A percentile compares a stretch with the other conserved stretches of the same genome.
phyloP scores from a whole-genome alignment of 1,139 yeast species.

The Sporopachydermia cereana region DNA sequence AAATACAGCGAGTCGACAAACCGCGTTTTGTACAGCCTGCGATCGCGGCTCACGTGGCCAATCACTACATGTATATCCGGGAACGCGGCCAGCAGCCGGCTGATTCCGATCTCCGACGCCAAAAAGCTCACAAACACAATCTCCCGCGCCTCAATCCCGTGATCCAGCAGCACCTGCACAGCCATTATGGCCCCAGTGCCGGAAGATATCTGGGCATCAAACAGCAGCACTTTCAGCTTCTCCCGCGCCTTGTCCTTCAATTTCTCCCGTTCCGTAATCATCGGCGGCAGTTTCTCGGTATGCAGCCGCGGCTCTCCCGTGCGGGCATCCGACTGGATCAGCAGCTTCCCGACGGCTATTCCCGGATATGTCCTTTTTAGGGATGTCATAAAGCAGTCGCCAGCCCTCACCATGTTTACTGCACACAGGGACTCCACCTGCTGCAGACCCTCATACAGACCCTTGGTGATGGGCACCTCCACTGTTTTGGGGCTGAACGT shows the following conservation, averaged over 20 bases:
- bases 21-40: conserved; percentile 48
- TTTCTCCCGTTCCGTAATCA: conserved; percentile 16
- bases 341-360: conserved; percentile 64
- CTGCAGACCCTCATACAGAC: conserved; percentile 29
- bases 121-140: conserved; percentile 61
- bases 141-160: conserved; percentile 50
- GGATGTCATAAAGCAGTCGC: conserved; percentile 82
- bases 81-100: conserved; percentile 65
- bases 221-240: conserved; percentile 43
- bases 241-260: conserved; percentile 9
- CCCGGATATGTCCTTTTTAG: conserved; percentile 67
- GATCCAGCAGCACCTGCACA: conserved; percentile 74
- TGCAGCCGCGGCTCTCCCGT: conserved; percentile 95
- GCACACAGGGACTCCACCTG: conserved; percentile 47
- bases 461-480: conserved; percentile 33
- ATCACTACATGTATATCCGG: conserved; percentile 55
- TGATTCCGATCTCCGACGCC: conserved; percentile 74
- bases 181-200: conserved; percentile 97
- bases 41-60: conserved; percentile 43
- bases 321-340: conserved; percentile 75
- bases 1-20: conserved; percentile 72
- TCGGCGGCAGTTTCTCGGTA: conserved; percentile 48
- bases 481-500: conserved; percentile 23
- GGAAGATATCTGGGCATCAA: conserved; percentile 81
- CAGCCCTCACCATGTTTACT: conserved; percentile 76